Conservation (phyloP, 176 grass and related monocot genomes). For the Saccharum officinarum region DNA sequence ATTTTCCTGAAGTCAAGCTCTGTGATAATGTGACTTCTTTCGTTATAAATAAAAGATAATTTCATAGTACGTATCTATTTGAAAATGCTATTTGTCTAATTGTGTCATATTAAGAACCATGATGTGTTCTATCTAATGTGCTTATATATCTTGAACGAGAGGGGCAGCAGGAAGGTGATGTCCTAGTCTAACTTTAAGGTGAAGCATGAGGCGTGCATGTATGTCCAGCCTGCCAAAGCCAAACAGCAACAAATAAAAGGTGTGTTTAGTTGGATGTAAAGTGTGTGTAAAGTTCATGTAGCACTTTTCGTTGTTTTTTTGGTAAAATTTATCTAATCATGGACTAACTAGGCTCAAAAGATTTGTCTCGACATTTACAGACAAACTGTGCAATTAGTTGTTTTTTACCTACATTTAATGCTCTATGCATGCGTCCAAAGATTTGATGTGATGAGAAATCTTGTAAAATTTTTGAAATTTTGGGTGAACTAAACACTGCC, state of each 20-base stretch:
- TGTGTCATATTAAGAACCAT: background rate
- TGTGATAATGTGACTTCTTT: background rate
- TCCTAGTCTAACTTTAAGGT: conserved; percentile 25
- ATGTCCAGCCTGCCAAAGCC: background rate
- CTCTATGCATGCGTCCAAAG: too few relatives aligned
- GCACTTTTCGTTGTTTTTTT: too few relatives aligned
- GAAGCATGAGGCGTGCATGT: conserved; percentile 14
- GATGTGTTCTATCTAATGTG: background rate
- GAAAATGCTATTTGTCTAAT: background rate
- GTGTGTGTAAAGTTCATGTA: too few relatives aligned
- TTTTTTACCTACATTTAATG: too few relatives aligned
- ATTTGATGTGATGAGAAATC: too few relatives aligned
- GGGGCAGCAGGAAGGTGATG: background rate
- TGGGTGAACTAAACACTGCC: too few relatives aligned
- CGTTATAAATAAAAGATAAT: background rate
- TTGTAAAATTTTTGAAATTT: too few relatives aligned
- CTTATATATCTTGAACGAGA: background rate
- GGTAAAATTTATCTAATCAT: too few relatives aligned
- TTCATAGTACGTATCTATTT: background rate
- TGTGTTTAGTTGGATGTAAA: too few relatives aligned
- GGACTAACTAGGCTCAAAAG: too few relatives aligned
- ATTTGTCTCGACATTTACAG: too few relatives aligned
- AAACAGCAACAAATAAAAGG: conserved; percentile 2
- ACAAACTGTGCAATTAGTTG: too few relatives aligned
- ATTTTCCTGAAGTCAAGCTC: background rate